These are phyloP conservation scores for Neospermospora avenae DNA, from an alignment of 2,329 filamentous ascomycete genomes.

Conservation along the genomic window DNA sequence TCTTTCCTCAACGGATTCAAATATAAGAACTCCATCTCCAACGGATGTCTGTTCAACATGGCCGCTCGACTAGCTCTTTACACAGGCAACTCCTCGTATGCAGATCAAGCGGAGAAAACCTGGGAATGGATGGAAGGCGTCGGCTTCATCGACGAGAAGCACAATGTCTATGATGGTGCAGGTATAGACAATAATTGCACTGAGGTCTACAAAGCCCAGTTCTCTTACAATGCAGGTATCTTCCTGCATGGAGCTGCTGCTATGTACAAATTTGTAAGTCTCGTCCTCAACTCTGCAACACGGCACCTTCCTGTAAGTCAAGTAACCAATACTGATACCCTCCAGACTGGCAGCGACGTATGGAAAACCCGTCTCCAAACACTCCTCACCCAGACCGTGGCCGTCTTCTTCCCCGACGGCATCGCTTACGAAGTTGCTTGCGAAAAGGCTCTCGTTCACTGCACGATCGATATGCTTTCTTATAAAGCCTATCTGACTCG, in stretches of 20 bases:
- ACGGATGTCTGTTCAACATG: slow-evolving; percentile 58
- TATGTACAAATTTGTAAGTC: slow-evolving; percentile 45
- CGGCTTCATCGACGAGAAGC: slow-evolving; percentile 53
- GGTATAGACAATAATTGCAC: slow-evolving; percentile 47
- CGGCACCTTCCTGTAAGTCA: too few species aligned
- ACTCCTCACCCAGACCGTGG: slow-evolving; percentile 35
- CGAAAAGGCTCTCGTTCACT: slow-evolving; percentile 58
- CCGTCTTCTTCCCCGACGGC: slow-evolving; percentile 32
- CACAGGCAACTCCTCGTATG: slow-evolving; percentile 73
- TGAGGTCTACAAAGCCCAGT: slow-evolving; percentile 56
- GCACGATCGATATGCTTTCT: slow-evolving; percentile 56
- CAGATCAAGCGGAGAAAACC: slow-evolving; percentile 66
- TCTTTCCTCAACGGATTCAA: slow-evolving; percentile 76
- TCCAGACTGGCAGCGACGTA: slow-evolving; percentile 39
- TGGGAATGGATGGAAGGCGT: slow-evolving; percentile 65
- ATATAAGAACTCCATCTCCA: slow-evolving; percentile 67
- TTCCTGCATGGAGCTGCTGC: slow-evolving; percentile 56
- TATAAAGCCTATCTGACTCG: slow-evolving; percentile 65
- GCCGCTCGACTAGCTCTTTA: slow-evolving; percentile 68
- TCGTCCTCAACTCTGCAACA: not conserved
- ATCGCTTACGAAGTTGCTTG: slow-evolving; percentile 57
- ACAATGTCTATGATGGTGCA: slow-evolving; percentile 56
- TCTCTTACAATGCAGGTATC: slow-evolving; percentile 64
- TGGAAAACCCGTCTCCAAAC: slow-evolving; percentile 36
- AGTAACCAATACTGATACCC: slow-evolving; percentile 10